Percentiles rank a stretch among this genome's conserved stretches.
Evolutionary conservation across 257 asterid genomes (phyloP).

Genomic region (Solanum ahanhuiri): DNA sequence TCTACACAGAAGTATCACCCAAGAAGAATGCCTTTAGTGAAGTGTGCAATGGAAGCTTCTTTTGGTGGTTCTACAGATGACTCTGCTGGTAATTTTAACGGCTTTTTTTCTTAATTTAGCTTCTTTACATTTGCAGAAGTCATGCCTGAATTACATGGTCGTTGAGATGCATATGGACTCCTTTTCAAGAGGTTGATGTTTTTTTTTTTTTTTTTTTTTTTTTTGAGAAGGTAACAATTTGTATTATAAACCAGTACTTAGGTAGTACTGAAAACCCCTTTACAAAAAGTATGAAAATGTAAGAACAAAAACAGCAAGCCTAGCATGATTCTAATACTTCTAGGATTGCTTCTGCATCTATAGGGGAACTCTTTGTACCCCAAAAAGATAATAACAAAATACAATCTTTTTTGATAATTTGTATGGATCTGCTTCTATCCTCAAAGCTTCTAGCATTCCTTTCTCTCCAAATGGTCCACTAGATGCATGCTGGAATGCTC

Average conservation of each 20-base stretch:
- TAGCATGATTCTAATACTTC: neutral
- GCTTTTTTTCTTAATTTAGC: neutral
- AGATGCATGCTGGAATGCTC: neutral
- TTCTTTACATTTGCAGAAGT: neutral
- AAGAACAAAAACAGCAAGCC: neutral
- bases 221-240: neutral
- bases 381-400: neutral
- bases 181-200: neutral
- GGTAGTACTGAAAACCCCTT: neutral
- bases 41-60: conserved; percentile 84
- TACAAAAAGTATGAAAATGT: neutral
- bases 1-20: conserved; percentile 17
- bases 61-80: conserved; percentile 51
- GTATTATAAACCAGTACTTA: neutral
- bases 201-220: neutral
- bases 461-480: neutral
- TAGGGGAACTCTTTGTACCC: neutral
- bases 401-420: neutral
- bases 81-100: conserved; percentile 39
- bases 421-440: neutral
- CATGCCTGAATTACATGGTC: neutral
- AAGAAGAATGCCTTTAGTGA: conserved; percentile 25
- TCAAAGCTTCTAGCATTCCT: neutral
- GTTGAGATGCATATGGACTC: neutral
- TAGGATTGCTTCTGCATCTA: neutral